phyloP scores from a whole-genome alignment of 2,329 filamentous ascomycete genomes.

The Escovopsis weberi region DNA sequence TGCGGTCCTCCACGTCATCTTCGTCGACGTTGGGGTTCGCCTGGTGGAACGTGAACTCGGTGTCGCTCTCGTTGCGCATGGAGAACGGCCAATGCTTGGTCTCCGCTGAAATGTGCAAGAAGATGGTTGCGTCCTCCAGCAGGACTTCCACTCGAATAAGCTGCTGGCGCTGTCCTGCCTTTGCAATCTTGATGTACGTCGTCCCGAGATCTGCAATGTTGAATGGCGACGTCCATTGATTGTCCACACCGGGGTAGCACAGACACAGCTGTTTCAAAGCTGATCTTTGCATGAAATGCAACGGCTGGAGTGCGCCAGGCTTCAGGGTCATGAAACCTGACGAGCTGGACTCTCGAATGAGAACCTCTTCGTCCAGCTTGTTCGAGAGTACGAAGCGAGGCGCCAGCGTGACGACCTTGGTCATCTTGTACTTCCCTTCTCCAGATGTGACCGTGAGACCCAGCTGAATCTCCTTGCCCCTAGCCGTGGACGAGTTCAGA shows the following conservation, averaged over 20 bases:
- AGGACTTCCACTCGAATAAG: slow-evolving; percentile 79
- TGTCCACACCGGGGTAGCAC: slow-evolving; percentile 87
- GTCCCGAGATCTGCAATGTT: slow-evolving; percentile 92
- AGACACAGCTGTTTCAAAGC: slow-evolving; percentile 79
- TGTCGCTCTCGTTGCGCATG: slow-evolving; percentile 95
- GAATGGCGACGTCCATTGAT: slow-evolving; percentile 95
- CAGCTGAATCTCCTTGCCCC: slow-evolving; percentile 71
- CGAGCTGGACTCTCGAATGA: slow-evolving; percentile 83
- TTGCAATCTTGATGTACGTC: slow-evolving; percentile 85
- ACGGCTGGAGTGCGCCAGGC: slow-evolving; percentile 63
- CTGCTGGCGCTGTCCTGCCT: slow-evolving; percentile 71
- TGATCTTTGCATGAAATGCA: slow-evolving; percentile 79
- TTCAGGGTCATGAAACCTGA: slow-evolving; percentile 70
- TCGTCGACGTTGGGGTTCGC: slow-evolving; percentile 87
- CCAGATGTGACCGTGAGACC: slow-evolving; percentile 82
- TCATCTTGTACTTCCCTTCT: slow-evolving; percentile 95
- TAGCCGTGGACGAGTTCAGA: slow-evolving; percentile 59
- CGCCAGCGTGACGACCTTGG: slow-evolving; percentile 84
- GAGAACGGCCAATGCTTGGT: slow-evolving; percentile 96
- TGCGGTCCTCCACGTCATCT: slow-evolving; percentile 68
- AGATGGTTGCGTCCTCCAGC: slow-evolving; percentile 86
- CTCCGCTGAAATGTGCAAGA: slow-evolving; percentile 80
- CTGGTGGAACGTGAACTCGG: slow-evolving; percentile 93
- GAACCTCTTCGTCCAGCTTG: slow-evolving; percentile 74
- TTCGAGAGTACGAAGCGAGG: slow-evolving; percentile 92